These are phyloP conservation scores for Mortierella sp. DNA, from an alignment of 371 early-diverging fungal genomes.

Conservation along the genomic window DNA sequence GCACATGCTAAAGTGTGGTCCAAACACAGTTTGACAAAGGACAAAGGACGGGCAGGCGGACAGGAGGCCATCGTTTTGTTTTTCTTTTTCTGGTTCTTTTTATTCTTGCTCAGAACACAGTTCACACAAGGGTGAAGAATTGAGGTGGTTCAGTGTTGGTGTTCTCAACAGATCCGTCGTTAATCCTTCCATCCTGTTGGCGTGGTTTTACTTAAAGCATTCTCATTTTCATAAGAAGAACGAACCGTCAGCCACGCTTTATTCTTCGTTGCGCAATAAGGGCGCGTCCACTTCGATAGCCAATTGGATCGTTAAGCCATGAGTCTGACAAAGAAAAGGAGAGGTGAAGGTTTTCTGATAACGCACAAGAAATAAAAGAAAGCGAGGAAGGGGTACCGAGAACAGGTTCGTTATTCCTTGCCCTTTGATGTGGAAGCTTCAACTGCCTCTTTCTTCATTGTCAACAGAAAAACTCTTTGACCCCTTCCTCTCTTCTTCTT, in stretches of 20 bases:
- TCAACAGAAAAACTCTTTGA: not conserved
- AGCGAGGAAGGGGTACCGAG: not conserved
- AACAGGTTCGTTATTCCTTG: not conserved
- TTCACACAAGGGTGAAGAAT: not conserved
- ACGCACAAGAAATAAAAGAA: not conserved
- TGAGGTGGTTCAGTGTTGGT: not conserved
- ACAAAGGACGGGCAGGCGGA: not conserved
- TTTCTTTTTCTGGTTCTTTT: not conserved
- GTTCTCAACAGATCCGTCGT: not conserved
- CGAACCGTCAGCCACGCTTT: too few species aligned
- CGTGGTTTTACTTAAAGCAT: too few species aligned
- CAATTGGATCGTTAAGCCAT: not conserved
- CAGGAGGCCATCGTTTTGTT: not conserved
- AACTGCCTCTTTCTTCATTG: not conserved
- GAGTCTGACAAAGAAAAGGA: not conserved
- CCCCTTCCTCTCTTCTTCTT: not conserved
- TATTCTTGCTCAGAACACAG: constrained; percentile 24
- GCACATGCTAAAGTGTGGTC: constrained; percentile 30
- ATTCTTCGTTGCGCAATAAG: not conserved
- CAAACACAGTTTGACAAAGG: constrained; percentile 49
- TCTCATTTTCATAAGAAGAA: too few species aligned
- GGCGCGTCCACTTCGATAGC: not conserved
- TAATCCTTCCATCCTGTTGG: too few species aligned
- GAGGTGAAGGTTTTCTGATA: not conserved
- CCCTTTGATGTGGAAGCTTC: not conserved